phyloP scores from a whole-genome alignment of 2,329 filamentous ascomycete species.

The Xylariaceae sp. region DNA sequence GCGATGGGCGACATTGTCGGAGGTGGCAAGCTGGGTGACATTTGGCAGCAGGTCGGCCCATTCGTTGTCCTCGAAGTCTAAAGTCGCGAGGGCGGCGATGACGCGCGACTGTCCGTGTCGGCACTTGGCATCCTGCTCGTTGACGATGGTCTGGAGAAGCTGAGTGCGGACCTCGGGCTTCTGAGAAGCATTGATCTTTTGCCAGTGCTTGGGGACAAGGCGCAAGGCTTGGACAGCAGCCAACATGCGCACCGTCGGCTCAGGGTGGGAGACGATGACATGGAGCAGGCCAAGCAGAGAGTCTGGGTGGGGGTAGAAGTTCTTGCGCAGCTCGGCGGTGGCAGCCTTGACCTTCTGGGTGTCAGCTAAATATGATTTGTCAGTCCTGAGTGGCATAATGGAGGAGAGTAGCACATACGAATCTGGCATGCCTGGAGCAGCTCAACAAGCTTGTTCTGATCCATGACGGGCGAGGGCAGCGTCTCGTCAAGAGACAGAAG shows the following conservation, averaged over 20 bases:
- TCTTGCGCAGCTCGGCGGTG: slow-evolving; percentile 86
- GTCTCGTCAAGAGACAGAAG: slow-evolving; percentile 13
- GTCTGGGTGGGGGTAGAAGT: slow-evolving; percentile 84
- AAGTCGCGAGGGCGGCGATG: slow-evolving; percentile 79
- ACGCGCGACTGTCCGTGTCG: slow-evolving; percentile 86
- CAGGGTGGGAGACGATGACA: slow-evolving; percentile 76
- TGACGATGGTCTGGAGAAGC: slow-evolving; percentile 78
- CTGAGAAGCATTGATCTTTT: slow-evolving; percentile 67
- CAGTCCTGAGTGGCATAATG: background rate
- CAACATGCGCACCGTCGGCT: slow-evolving; percentile 75
- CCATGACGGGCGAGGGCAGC: slow-evolving; percentile 51
- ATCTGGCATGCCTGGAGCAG: slow-evolving; percentile 85
- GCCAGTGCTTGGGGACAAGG: slow-evolving; percentile 84
- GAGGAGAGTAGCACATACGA: slow-evolving; percentile 57
- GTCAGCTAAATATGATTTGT: slow-evolving; percentile 60
- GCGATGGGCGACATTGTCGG: slow-evolving; percentile 71
- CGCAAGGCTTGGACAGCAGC: slow-evolving; percentile 87
- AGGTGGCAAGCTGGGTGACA: slow-evolving; percentile 76
- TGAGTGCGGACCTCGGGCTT: slow-evolving; percentile 79
- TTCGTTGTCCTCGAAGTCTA: slow-evolving; percentile 83
- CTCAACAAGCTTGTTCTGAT: slow-evolving; percentile 79
- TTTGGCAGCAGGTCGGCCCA: slow-evolving; percentile 79
- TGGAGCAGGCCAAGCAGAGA: slow-evolving; percentile 85
- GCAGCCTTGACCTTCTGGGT: slow-evolving; percentile 87
- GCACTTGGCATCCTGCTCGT: slow-evolving; percentile 72